Evolutionary conservation across 2,329 filamentous ascomycete species (phyloP), one percentile per base, ranked within the genome.

Genomic region (Alternaria sp.): DNA sequence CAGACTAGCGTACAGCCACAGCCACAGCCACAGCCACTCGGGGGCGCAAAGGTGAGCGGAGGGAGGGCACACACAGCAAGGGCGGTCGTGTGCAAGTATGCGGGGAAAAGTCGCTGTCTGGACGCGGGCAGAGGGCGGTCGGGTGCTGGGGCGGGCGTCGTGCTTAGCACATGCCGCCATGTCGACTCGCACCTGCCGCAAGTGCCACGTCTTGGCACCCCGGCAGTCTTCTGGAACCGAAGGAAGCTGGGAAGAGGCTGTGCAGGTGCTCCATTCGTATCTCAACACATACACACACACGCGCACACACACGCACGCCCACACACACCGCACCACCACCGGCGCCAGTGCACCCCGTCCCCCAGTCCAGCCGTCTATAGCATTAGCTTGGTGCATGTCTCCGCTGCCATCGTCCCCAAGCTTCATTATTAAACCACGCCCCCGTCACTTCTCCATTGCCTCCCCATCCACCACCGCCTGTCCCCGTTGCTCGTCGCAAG

Each of bases 371-470:
- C 50, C 61, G 58, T 62, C 48, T 53, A 53, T 26, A 33, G 42
- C 42, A 33, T 2, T 48, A 40, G 41, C 60, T 46, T 40, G 60
- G 60, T 54, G 56, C 62, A 39, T 61, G 58, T 59, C 59, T 52
- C 59, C 51, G 48, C 60, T 54, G 61, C 54, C 44, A 57, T 61
- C 57, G 42, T 34, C 53, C 50, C 48, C 33, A 26, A 42, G 51
- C 29, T 41, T 50, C 57, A 60, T 63, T 70, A 58, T 68, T 69
- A 70, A 67, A 64, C 39, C 46, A 48, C 36, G 46, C 50, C 59
- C 29, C 56, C 29, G 17, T 39, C 31, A 26, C 44, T 17, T 53
- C 53, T 41, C 40, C 41, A 42, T 31, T 46, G 33, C 51, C 21
- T 23, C 52, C 26, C 34, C 31, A n/a, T 31, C 41, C 49, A 29